phyloP scores from a whole-genome alignment of 306 rosid species.

The Vachellia pachyceras region DNA sequence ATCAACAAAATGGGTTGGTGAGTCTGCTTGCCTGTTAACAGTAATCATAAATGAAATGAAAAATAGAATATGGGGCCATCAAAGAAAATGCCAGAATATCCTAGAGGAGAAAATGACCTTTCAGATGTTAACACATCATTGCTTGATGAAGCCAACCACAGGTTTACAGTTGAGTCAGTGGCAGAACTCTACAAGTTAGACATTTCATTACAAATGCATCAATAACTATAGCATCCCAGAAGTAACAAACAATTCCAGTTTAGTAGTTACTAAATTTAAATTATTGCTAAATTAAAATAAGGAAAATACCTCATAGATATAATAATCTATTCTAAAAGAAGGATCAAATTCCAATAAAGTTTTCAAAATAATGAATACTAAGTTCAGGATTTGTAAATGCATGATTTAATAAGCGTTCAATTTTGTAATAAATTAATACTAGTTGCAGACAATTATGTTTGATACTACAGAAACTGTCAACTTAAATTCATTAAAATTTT shows the following conservation, averaged over 20 bases:
- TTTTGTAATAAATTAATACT: neutral
- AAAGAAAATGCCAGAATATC: constrained; percentile 10
- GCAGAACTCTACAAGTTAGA: constrained; percentile 83
- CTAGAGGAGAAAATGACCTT: constrained; percentile 57
- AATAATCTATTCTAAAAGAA: neutral
- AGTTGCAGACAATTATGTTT: neutral
- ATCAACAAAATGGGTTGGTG: constrained; percentile 56
- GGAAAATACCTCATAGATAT: neutral
- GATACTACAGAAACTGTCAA: neutral
- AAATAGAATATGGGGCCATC: constrained; percentile 9
- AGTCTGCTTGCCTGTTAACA: constrained; percentile 69
- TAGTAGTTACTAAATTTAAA: neutral
- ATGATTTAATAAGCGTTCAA: neutral
- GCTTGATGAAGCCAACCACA: constrained; percentile 77
- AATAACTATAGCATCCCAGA: constrained; percentile 23
- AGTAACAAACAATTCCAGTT: neutral
- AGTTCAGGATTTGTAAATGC: neutral
- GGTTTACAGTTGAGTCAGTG: constrained; percentile 86
- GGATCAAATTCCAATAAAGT: neutral
- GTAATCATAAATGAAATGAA: constrained; percentile 28
- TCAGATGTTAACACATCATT: constrained; percentile 58
- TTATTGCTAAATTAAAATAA: neutral
- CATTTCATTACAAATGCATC: constrained; percentile 35
- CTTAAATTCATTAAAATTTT: neutral
- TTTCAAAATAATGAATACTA: neutral